A percentile compares a stretch with the other conserved stretches of the same genome.
Evolutionary conservation across 345 rosid species (phyloP).

Genomic region (Viola odorata): DNA sequence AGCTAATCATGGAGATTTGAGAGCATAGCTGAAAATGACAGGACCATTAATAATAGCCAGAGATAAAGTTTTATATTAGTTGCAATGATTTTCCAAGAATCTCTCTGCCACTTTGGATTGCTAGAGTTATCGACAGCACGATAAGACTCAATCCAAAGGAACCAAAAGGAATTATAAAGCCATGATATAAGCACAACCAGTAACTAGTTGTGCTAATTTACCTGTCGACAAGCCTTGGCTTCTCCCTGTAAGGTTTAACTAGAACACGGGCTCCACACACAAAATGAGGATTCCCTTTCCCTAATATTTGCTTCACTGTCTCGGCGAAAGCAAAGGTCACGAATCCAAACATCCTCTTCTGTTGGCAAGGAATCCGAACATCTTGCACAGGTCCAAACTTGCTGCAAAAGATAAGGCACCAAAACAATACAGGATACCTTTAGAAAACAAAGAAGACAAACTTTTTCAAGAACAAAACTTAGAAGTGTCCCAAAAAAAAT

Average conservation of each 20-base stretch:
- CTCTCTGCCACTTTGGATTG: slow-evolving; percentile 3
- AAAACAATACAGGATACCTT: neutral
- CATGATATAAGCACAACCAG: neutral
- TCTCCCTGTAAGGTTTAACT: slow-evolving; percentile 94
- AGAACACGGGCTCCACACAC: slow-evolving; percentile 92
- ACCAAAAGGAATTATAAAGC: neutral
- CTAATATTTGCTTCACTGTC: slow-evolving; percentile 64
- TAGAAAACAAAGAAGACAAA: neutral
- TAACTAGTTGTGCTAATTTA: slow-evolving; percentile 1
- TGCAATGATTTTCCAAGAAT: slow-evolving; percentile 9
- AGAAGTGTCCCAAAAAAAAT: neutral
- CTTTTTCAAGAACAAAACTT: neutral
- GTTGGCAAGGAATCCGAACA: slow-evolving; percentile 94
- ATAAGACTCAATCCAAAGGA: neutral
- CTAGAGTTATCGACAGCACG: neutral
- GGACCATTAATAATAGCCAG: slow-evolving; percentile 7
- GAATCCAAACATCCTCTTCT: slow-evolving; percentile 93
- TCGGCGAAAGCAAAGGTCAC: slow-evolving; percentile 68
- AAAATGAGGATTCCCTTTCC: slow-evolving; percentile 91
- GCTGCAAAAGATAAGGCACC: slow-evolving; percentile 29
- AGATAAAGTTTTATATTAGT: slow-evolving; percentile 11
- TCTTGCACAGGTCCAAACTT: slow-evolving; percentile 86
- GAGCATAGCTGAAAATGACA: slow-evolving; percentile 10
- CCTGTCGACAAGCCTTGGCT: slow-evolving; percentile 66
- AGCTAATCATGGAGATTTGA: slow-evolving; percentile 6